Evolutionary conservation across 1,284 basidiomycete species (phyloP), one percentile per base, ranked within the genome.

Genomic region (Chalciporus sp.): DNA sequence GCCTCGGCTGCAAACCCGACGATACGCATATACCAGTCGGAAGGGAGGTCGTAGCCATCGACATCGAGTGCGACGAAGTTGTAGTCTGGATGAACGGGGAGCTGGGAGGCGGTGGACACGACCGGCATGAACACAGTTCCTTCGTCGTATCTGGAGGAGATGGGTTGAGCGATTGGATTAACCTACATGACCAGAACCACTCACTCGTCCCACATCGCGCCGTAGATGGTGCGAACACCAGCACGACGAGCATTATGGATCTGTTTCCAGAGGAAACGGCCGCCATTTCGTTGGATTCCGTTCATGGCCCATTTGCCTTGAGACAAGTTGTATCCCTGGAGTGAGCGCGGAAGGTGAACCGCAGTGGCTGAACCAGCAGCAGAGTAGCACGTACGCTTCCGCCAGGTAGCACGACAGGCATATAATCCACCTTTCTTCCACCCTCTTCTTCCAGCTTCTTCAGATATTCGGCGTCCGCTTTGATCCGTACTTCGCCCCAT

Each of bases 151-250:
- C 86, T 88, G 58, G 6, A 51, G 26, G 40, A 23, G 47, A 43
- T 41, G 40, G 16, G 52, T 40, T 47, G 42, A 55, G 52, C 35
- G 50, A 6, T 29, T 35, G 10, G 8, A 16, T 26, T 33, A 23
- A 6, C 6, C 29, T 17, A 37, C 46, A 19, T 49, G 17, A 4
- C 41, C 0, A 9, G 16, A 42, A 11, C 49, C 14, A 80, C 85
- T 66, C 56, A 89, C 86, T 90, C 88, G 61, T 92, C 90, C 88
- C 88, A 91, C 88, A 90, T 91, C 8, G 88, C 88, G 20, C 85
- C 86, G 58, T 90, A 90, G 49, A 90, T 78, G 3, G 74, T 84
- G n/a, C 82, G 76, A 14, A 82, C 83, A 11, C 86, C 86, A 39
- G 78, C 77, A 41, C 78, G 73, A 28, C 78, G 78, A 10, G 80